phyloP scores from a whole-genome alignment of 208 protist species.

The Trypanosoma conorhini region DNA sequence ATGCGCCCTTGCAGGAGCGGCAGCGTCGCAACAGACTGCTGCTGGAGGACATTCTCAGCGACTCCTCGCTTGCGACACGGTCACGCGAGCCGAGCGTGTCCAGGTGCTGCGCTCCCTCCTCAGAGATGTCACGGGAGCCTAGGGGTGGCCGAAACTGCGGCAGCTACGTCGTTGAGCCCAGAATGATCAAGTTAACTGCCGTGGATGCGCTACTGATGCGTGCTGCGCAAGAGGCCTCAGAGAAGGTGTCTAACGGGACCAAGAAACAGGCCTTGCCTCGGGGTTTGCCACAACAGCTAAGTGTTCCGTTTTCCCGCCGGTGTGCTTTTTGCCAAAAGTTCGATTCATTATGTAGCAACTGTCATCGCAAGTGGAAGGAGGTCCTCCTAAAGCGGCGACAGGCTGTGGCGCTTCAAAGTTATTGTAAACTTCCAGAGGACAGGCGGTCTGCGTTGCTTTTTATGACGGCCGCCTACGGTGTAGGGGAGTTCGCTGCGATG shows the following conservation, averaged over 20 bases:
- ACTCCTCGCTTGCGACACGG: background rate
- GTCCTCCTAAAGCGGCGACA: slow-evolving; percentile 23
- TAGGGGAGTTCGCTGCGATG: slow-evolving; percentile 38
- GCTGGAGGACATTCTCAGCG: background rate
- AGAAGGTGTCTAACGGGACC: background rate
- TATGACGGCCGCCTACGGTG: slow-evolving; percentile 39
- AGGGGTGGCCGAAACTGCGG: background rate
- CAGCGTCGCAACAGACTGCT: background rate
- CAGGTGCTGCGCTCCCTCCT: background rate
- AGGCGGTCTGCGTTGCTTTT: slow-evolving; percentile 31
- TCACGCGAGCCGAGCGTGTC: slow-evolving; percentile 1
- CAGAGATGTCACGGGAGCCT: background rate
- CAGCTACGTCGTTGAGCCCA: slow-evolving; percentile 15
- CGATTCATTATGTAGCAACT: slow-evolving; percentile 56
- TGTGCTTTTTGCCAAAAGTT: slow-evolving; percentile 56
- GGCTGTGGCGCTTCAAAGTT: slow-evolving; percentile 20
- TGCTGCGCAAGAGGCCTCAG: background rate
- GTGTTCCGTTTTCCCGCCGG: slow-evolving; percentile 44
- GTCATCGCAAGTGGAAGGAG: slow-evolving; percentile 42
- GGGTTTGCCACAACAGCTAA: slow-evolving; percentile 33
- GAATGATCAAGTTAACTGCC: slow-evolving; percentile 16
- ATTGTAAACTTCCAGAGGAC: slow-evolving; percentile 30
- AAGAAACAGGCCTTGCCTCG: slow-evolving; percentile 8
- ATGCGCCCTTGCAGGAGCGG: background rate
- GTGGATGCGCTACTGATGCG: slow-evolving; percentile 25